These are phyloP conservation scores for Bipolaris bicolor DNA, from an alignment of 2,329 filamentous ascomycete species.

Conservation along the genomic window DNA sequence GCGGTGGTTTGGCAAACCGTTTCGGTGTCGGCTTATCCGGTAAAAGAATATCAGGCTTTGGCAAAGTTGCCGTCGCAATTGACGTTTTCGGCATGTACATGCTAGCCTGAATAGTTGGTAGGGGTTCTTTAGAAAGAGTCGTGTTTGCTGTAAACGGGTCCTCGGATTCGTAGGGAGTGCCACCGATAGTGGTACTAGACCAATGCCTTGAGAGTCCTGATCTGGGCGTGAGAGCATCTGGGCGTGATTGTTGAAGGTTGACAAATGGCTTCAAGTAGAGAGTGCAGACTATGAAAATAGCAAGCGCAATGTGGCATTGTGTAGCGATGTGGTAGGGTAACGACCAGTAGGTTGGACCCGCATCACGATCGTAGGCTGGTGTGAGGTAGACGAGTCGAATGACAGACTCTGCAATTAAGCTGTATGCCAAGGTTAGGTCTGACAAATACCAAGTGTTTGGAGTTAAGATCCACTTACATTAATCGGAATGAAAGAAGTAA, in stretches of 20 bases:
- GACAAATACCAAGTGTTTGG: no score
- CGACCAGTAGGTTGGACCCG: conserved; percentile 26
- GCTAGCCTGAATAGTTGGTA: conserved; percentile 25
- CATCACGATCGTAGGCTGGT: conserved; percentile 12
- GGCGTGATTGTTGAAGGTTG: conserved; percentile 12
- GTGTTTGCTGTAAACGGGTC: conserved; percentile 11
- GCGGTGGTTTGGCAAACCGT: conserved; percentile 16
- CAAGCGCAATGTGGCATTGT: conserved; percentile 31
- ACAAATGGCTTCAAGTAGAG: conserved; percentile 27
- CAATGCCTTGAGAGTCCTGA: conserved; percentile 23
- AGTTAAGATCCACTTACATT: conserved; percentile 20
- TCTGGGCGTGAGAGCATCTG: conserved; percentile 11
- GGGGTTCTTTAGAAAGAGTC: conserved; percentile 17
- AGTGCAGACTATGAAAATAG: conserved; percentile 31
- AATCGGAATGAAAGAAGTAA: conserved; percentile 29
- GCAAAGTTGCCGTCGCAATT: conserved; percentile 1
- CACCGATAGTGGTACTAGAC: conserved; percentile 30
- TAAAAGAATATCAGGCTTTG: conserved; percentile 13
- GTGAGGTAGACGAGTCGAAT: conserved; percentile 29
- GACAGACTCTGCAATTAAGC: conserved; percentile 30
- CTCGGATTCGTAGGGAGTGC: conserved; percentile 26
- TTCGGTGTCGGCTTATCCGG: conserved; percentile 19
- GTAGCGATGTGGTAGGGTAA: conserved; percentile 33
- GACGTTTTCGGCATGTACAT: conserved; percentile 22
- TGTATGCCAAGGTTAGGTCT: conserved; percentile 12